Percentiles rank a stretch among this genome's conserved stretches.
Evolutionary conservation across 2,329 filamentous ascomycete species (phyloP).

Genomic region (Biscogniauxia mediterranea): DNA sequence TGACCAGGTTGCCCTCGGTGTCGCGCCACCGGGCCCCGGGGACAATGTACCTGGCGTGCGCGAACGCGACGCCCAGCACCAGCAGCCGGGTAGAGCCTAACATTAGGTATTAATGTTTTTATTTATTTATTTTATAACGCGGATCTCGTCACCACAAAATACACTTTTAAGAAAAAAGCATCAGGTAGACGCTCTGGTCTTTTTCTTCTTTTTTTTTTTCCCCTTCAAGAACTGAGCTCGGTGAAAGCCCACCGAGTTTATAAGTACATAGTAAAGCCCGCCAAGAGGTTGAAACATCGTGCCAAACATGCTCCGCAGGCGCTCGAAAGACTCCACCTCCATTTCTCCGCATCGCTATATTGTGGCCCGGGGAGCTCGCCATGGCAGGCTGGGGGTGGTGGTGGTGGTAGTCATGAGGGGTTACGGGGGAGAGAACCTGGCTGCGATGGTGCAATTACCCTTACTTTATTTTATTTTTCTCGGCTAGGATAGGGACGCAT

Average conservation of each 20-base stretch:
- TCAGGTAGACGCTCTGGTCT: too few relatives aligned
- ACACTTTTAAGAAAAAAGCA: too few relatives aligned
- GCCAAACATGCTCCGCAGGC: slow-evolving; percentile 15
- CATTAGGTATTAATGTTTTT: not conserved
- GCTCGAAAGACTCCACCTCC: slow-evolving; percentile 4
- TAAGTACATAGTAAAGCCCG: not conserved
- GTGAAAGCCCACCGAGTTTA: slow-evolving; percentile 1
- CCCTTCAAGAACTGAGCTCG: slow-evolving; percentile 1
- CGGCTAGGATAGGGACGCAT: too few relatives aligned
- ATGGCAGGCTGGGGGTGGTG: too few relatives aligned
- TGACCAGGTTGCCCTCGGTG: slow-evolving; percentile 58
- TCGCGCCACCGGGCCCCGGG: slow-evolving; percentile 61
- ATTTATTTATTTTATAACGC: too few relatives aligned
- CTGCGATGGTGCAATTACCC: too few relatives aligned
- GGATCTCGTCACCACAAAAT: too few relatives aligned
- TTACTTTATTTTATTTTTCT: too few relatives aligned
- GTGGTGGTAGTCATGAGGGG: too few relatives aligned
- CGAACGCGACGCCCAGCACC: slow-evolving; percentile 18
- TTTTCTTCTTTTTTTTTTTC: too few relatives aligned
- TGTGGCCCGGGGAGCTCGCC: slow-evolving; percentile 13
- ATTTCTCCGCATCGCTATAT: slow-evolving; percentile 29
- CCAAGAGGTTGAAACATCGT: slow-evolving; percentile 14
- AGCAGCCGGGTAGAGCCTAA: slow-evolving; percentile 9
- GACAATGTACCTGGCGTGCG: slow-evolving; percentile 54
- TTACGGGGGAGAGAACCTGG: too few relatives aligned